Conservation (phyloP, 169 alveolate genomes). For the Miamiensis avidus region DNA sequence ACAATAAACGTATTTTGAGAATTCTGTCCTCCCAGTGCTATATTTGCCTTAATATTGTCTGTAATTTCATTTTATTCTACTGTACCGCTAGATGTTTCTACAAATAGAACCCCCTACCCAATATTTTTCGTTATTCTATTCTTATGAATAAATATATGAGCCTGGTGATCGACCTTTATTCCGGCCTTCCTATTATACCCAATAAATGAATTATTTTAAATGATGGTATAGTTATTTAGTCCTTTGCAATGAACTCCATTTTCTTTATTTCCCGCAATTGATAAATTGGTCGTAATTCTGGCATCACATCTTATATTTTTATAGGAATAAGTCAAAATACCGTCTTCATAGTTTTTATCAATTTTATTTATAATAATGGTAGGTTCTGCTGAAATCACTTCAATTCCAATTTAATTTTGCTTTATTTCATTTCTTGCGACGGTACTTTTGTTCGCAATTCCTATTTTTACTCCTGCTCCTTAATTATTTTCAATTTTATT, state of each 20-base stretch:
- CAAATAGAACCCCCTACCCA: constrained; percentile 77
- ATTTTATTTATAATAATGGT: constrained; percentile 65
- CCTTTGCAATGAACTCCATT: constrained; percentile 72
- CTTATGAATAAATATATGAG: constrained; percentile 57
- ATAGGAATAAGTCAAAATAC: constrained; percentile 59
- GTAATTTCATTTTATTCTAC: constrained; percentile 78
- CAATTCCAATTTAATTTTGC: constrained; percentile 57
- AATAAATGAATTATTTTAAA: constrained; percentile 60
- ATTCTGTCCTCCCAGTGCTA: constrained; percentile 83
- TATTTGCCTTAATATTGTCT: constrained; percentile 80
- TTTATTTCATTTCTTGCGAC: constrained; percentile 61
- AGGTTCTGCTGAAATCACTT: constrained; percentile 66
- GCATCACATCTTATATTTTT: constrained; percentile 59
- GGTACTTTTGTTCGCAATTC: constrained; percentile 64
- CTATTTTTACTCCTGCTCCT: constrained; percentile 74
- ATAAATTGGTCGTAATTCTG: constrained; percentile 46
- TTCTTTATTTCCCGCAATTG: constrained; percentile 59
- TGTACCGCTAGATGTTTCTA: constrained; percentile 74
- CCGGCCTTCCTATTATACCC: constrained; percentile 79
- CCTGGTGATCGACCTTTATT: constrained; percentile 68
- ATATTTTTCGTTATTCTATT: constrained; percentile 71
- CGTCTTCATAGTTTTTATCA: constrained; percentile 70
- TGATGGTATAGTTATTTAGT: constrained; percentile 59
- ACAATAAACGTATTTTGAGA: constrained; percentile 70
- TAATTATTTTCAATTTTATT: constrained; percentile 64